Evolutionary conservation across 768 basidiomycete genomes (phyloP).

Genomic region (Termitomyces sp.): DNA sequence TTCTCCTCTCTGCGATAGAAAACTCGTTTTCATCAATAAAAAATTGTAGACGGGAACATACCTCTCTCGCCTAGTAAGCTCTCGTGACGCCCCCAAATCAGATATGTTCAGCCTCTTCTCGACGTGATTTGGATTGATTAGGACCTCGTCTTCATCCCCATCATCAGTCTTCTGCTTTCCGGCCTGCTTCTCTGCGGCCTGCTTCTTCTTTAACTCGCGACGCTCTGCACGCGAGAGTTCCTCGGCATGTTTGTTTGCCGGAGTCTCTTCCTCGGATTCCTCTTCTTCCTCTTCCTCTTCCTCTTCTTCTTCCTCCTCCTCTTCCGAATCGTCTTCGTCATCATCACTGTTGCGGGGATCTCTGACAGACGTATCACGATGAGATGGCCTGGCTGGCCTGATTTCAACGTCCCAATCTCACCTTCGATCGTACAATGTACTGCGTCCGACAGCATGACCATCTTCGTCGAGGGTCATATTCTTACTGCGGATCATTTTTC

Average conservation of each 20-base stretch:
- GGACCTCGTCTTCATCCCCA: constrained; percentile 56
- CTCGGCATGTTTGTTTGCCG: constrained; percentile 33
- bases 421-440: constrained; percentile 26
- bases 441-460: constrained; percentile 41
- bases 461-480: constrained; percentile 54
- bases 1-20: constrained; percentile 66
- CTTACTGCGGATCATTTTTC: constrained; percentile 34
- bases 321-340: constrained; percentile 36
- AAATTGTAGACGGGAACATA: constrained; percentile 16
- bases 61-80: constrained; percentile 66
- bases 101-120: constrained; percentile 71
- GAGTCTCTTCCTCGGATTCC: constrained; percentile 36
- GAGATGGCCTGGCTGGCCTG: neutral
- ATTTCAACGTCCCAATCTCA: constrained; percentile 21
- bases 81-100: constrained; percentile 59
- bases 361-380: constrained; percentile 9
- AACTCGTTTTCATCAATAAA: neutral
- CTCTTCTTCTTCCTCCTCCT: constrained; percentile 35
- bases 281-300: constrained; percentile 33
- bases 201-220: constrained; percentile 80
- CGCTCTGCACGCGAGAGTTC: constrained; percentile 71
- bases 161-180: constrained; percentile 33
- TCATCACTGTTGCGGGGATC: constrained; percentile 15
- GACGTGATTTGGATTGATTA: constrained; percentile 77
- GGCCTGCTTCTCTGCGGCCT: constrained; percentile 29